A percentile compares a stretch with the other conserved stretches of the same genome.
Evolutionary conservation across 2,329 filamentous ascomycete genomes (phyloP).

Genomic region (Fusarium bulbicola): DNA sequence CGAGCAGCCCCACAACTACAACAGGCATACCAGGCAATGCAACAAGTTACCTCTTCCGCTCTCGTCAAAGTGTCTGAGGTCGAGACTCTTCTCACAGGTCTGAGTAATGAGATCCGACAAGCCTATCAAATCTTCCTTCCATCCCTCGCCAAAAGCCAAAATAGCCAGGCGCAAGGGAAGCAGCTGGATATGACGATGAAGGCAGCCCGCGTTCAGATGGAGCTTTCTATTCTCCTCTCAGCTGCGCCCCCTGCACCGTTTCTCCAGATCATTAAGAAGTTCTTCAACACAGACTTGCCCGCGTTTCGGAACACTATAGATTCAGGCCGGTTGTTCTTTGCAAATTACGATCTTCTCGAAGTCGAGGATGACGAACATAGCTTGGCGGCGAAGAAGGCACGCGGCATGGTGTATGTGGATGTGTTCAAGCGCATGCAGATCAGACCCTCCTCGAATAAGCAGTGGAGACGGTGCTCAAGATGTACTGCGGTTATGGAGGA

Average conservation of each 20-base stretch:
- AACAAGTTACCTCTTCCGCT: slow-evolving; percentile 58
- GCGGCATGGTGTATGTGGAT: slow-evolving; percentile 56
- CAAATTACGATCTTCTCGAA: slow-evolving; percentile 75
- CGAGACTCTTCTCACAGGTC: slow-evolving; percentile 65
- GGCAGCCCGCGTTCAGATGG: slow-evolving; percentile 58
- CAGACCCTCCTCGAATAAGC: slow-evolving; percentile 35
- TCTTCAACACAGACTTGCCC: slow-evolving; percentile 68
- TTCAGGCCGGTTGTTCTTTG: slow-evolving; percentile 74
- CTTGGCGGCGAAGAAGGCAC: slow-evolving; percentile 50
- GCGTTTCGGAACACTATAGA: slow-evolving; percentile 69
- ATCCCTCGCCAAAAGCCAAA: slow-evolving; percentile 57
- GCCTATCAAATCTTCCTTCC: slow-evolving; percentile 59
- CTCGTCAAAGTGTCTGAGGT: slow-evolving; percentile 69
- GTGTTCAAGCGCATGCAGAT: slow-evolving; percentile 69
- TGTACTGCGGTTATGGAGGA: slow-evolving; percentile 75
- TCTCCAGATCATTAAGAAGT: slow-evolving; percentile 68
- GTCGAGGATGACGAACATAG: slow-evolving; percentile 66
- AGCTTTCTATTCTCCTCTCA: slow-evolving; percentile 63
- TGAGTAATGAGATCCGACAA: slow-evolving; percentile 60
- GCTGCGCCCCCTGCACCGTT: slow-evolving; percentile 58
- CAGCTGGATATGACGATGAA: slow-evolving; percentile 56
- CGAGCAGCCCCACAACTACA: slow-evolving; percentile 62
- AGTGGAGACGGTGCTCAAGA: slow-evolving; percentile 58
- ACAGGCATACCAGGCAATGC: slow-evolving; percentile 64
- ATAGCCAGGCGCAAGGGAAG: slow-evolving; percentile 54